Evolutionary conservation across 129 eudicot genomes (phyloP), one percentile per base, ranked within the genome.

Genomic region (Gnaphalium uliginosum): DNA sequence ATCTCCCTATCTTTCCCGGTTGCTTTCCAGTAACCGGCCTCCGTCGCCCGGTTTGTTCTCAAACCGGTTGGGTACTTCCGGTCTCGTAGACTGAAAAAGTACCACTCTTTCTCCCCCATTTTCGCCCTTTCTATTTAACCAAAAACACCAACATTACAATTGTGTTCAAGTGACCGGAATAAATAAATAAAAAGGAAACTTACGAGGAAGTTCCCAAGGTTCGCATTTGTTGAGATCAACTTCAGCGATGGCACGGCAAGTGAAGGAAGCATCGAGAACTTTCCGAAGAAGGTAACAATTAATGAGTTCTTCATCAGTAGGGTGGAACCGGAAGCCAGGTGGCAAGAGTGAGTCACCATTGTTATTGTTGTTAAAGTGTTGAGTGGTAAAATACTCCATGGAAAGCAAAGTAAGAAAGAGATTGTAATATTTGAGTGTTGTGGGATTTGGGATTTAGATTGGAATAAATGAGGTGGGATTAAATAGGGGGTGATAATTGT

Each of bases 201-300:
- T 76, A 92, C 98, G 90, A 21, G 98, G 98, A 29, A 93, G 91
- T 43, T 90, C 91, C 98, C 98, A 93, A 1, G 98, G 98, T 60
- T 93, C 98, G 63, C 85, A 90, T 76, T 93, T 93, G 96, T 93
- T 90, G 82, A 93, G 97, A 68, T 93, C 98, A 69, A 93, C 90
- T 33, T 93, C 93, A 50, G 98, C 86, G 54, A 93, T 90, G 88
- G 96, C 96, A 19, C 95, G 83, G 69, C 88, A 85, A 30, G 74
- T 77, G 86, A 93, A 90, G 33, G 37, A 72, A 39, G 85, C 78
- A 69, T 91, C 96, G 0, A 91, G 87, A 61, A 93, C 96, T 39
- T 93, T 93, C 41, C 79, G 87, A 25, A 90, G 86, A 7, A 93
- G 97, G 75, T 93, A 93, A 78, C 83, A 90, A 8, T 96, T 82